phyloP scores from a whole-genome alignment of 2,329 filamentous ascomycete genomes.

The Penicillium griseofulvum region DNA sequence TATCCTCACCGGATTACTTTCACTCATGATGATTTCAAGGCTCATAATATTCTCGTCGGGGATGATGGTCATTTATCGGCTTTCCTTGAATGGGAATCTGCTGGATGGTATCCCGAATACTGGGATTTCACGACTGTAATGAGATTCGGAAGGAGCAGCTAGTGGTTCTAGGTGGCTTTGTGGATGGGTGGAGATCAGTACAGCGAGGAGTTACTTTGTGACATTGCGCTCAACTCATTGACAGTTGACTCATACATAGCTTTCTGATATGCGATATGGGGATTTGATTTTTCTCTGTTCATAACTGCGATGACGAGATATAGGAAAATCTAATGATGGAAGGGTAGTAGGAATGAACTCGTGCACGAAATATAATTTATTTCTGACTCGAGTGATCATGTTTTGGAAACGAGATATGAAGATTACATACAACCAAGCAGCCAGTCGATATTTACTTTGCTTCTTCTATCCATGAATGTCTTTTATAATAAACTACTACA shows the following conservation, averaged over 20 bases:
- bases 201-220: conserved; percentile 19
- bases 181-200: conserved; percentile 25
- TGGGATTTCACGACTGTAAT: conserved; percentile 24
- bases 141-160: conserved; percentile 20
- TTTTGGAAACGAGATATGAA: too few relatives aligned
- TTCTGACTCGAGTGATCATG: too few relatives aligned
- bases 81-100: conserved; percentile 13
- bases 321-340: not conserved
- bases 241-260: conserved; percentile 31
- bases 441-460: too few relatives aligned
- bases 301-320: not conserved
- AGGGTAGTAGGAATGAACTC: not conserved
- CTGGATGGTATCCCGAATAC: conserved; percentile 13
- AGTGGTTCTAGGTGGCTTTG: conserved; percentile 27
- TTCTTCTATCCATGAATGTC: too few relatives aligned
- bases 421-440: too few relatives aligned
- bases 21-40: conserved; percentile 23
- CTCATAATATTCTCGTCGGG: conserved; percentile 20
- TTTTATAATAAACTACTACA: too few relatives aligned
- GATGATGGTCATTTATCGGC: conserved; percentile 15
- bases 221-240: conserved; percentile 24
- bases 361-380: too few relatives aligned
- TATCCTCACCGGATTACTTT: too few relatives aligned
- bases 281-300: not conserved
- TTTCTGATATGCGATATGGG: conserved; percentile 3